Conservation (phyloP, 192 early-diverging fungal genomes). For the Coemansia sp. region DNA sequence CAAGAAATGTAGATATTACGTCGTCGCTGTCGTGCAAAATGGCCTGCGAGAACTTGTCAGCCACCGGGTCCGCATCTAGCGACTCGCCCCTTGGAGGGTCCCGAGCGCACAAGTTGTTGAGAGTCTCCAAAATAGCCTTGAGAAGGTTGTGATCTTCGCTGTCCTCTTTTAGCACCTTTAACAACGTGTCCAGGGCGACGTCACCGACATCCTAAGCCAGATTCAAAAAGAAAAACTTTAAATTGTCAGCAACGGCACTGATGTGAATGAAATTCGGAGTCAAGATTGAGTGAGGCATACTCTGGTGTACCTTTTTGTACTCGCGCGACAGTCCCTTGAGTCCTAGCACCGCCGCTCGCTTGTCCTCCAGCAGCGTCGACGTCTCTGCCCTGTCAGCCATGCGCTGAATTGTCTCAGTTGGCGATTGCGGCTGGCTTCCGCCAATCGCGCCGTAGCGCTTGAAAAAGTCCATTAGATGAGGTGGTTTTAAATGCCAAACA, state of each 20-base stretch:
- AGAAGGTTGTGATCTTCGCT: slow-evolving; percentile 80
- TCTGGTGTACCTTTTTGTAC: slow-evolving; percentile 56
- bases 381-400: slow-evolving; percentile 79
- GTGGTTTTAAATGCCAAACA: not conserved
- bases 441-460: slow-evolving; percentile 52
- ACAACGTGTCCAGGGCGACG: slow-evolving; percentile 67
- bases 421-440: slow-evolving; percentile 44
- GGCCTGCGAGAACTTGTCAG: slow-evolving; percentile 41
- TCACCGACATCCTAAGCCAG: slow-evolving; percentile 77
- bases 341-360: slow-evolving; percentile 78
- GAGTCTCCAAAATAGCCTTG: slow-evolving; percentile 84
- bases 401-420: slow-evolving; percentile 74
- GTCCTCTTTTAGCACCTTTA: slow-evolving; percentile 75
- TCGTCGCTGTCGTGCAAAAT: slow-evolving; percentile 43
- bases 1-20: slow-evolving; percentile 78
- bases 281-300: not conserved
- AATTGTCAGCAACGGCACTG: not conserved
- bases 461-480: slow-evolving; percentile 43
- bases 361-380: slow-evolving; percentile 86
- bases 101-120: slow-evolving; percentile 59
- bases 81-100: slow-evolving; percentile 43
- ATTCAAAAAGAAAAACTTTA: not conserved
- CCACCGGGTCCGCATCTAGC: slow-evolving; percentile 7
- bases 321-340: slow-evolving; percentile 84
- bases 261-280: not conserved